phyloP scores from a whole-genome alignment of 2,329 filamentous ascomycete genomes.

The Aurifilum marmelostoma region DNA sequence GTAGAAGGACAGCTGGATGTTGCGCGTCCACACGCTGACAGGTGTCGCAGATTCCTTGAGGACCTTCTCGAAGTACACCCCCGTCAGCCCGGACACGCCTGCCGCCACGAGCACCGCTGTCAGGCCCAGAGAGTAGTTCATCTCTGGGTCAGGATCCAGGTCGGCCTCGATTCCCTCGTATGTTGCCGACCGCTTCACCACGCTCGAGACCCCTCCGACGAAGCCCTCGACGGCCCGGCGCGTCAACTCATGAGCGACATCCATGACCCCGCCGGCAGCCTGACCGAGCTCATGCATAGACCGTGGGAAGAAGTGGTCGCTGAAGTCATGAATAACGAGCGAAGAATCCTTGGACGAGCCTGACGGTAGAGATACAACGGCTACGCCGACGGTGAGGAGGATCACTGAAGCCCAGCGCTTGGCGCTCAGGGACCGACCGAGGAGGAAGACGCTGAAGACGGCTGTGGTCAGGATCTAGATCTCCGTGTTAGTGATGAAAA shows the following conservation, averaged over 20 bases:
- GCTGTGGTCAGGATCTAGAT: constrained; percentile 80
- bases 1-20: constrained; percentile 93
- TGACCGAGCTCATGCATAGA: constrained; percentile 78
- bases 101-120: constrained; percentile 78
- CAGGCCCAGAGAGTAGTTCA: constrained; percentile 81
- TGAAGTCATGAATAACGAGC: constrained; percentile 65
- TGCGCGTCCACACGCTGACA: constrained; percentile 88
- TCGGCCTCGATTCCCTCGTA: constrained; percentile 85
- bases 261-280: constrained; percentile 55
- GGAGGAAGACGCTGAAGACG: constrained; percentile 78
- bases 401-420: constrained; percentile 82
- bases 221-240: constrained; percentile 48
- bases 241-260: constrained; percentile 55
- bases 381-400: constrained; percentile 79
- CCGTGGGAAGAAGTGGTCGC: constrained; percentile 73
- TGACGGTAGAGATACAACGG: constrained; percentile 79
- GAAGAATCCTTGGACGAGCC: constrained; percentile 50
- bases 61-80: constrained; percentile 89
- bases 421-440: constrained; percentile 69
- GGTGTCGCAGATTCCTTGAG: constrained; percentile 79
- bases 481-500: constrained; percentile 12
- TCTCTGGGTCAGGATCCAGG: constrained; percentile 53
- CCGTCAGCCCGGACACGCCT: constrained; percentile 79
- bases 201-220: constrained; percentile 40
- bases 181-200: constrained; percentile 77